Evolutionary conservation across 495 filamentous ascomycete species (phyloP).

Genomic region (Cercophora samala): DNA sequence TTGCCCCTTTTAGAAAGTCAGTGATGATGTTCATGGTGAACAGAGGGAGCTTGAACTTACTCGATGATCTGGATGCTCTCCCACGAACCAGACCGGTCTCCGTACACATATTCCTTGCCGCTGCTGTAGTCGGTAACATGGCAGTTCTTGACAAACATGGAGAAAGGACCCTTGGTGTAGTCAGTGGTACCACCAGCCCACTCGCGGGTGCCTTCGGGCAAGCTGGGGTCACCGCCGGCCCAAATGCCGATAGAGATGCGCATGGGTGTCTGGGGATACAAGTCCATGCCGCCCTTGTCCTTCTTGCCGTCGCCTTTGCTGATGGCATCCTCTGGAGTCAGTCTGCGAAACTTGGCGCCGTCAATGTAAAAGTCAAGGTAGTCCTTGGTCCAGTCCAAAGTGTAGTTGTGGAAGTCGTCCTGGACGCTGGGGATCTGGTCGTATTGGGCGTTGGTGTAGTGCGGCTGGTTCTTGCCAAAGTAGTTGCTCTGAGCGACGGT

Average conservation of each 20-base stretch:
- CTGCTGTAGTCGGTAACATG: slow-evolving; percentile 63
- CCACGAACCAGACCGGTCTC: slow-evolving; percentile 62
- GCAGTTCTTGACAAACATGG: slow-evolving; percentile 69
- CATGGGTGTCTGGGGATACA: slow-evolving; percentile 85
- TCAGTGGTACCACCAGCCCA: slow-evolving; percentile 82
- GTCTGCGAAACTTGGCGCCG: slow-evolving; percentile 60
- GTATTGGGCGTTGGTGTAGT: slow-evolving; percentile 55
- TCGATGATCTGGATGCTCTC: slow-evolving; percentile 65
- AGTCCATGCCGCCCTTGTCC: slow-evolving; percentile 49
- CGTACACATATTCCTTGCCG: slow-evolving; percentile 65
- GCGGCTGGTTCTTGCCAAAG: slow-evolving; percentile 73
- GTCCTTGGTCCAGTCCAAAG: slow-evolving; percentile 75
- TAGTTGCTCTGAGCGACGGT: slow-evolving; percentile 72
- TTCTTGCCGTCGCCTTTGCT: background rate
- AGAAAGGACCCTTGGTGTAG: slow-evolving; percentile 66
- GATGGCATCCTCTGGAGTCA: slow-evolving; percentile 58
- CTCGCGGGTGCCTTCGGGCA: slow-evolving; percentile 51
- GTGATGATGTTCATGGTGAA: background rate
- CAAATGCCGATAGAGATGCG: slow-evolving; percentile 78
- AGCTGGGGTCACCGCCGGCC: slow-evolving; percentile 74
- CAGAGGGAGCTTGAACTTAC: slow-evolving; percentile 43
- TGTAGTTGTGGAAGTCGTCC: slow-evolving; percentile 71
- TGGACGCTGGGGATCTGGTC: slow-evolving; percentile 38
- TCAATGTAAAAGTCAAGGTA: slow-evolving; percentile 74
- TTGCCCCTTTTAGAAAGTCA: slow-evolving; percentile 50